Percentiles rank a stretch among this genome's conserved stretches.
Conservation (phyloP, 1,139 yeast species). For the Protomyces lactucae-debilis region DNA sequence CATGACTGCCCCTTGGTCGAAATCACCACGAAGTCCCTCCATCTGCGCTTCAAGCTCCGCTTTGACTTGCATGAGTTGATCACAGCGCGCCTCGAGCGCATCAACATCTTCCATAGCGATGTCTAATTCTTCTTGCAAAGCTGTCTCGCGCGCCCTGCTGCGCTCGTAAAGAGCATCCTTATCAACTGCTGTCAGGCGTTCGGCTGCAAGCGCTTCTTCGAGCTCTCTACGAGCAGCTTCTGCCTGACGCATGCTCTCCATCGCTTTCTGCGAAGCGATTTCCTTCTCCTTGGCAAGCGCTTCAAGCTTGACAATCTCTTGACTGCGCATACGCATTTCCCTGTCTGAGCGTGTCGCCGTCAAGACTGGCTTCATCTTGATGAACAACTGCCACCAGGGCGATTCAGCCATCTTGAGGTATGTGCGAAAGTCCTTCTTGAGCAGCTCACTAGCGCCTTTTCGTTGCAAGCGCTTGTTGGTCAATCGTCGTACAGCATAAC, state of each 20-base stretch:
- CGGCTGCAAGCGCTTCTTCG: slow-evolving; percentile 41
- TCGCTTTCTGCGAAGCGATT: slow-evolving; percentile 31
- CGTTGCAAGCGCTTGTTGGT: slow-evolving; percentile 52
- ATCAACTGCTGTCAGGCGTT: slow-evolving; percentile 43
- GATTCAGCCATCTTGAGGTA: slow-evolving; percentile 54
- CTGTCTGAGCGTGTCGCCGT: slow-evolving; percentile 61
- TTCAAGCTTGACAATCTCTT: slow-evolving; percentile 40
- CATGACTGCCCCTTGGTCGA: slow-evolving; percentile 39
- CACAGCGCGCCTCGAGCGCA: slow-evolving; percentile 41
- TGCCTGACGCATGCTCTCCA: slow-evolving; percentile 38
- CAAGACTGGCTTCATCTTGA: slow-evolving; percentile 69
- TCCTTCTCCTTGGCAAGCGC: slow-evolving; percentile 36
- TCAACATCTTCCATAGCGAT: slow-evolving; percentile 41
- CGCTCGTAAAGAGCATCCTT: slow-evolving; percentile 46
- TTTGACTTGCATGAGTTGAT: slow-evolving; percentile 41
- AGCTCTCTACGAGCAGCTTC: slow-evolving; percentile 43
- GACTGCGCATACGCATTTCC: slow-evolving; percentile 54
- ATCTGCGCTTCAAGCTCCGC: slow-evolving; percentile 39
- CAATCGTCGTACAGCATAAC: slow-evolving; percentile 54
- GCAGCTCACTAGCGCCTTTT: slow-evolving; percentile 65
- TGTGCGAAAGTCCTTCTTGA: slow-evolving; percentile 57
- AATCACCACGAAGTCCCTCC: slow-evolving; percentile 38
- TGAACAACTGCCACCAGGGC: slow-evolving; percentile 77
- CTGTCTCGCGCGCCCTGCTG: slow-evolving; percentile 43
- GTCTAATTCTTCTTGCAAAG: slow-evolving; percentile 42